Base-by-base conservation (phyloP, 2,329 filamentous ascomycete genomes). In the Coniochaeta sp. region DNA sequence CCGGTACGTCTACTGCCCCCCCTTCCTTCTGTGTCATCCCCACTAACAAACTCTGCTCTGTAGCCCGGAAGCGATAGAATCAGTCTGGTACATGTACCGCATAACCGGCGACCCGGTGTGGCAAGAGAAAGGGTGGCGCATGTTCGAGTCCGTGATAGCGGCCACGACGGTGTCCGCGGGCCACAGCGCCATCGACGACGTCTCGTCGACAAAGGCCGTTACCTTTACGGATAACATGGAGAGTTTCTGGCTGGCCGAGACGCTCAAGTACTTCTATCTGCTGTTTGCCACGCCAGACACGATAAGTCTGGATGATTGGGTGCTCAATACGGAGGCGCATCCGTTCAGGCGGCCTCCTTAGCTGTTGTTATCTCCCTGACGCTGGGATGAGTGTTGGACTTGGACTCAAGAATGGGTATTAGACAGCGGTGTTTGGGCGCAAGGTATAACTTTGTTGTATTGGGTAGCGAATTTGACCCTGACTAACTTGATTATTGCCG, bases 171-270 rank as follows among this genome's bases (percentile, higher is more conserved):
- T 89, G 0, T 75, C 84, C 14, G 80, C 82, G 57, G 91, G 86
- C 9, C 86, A 91, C 74, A 87, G 85, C 12, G 90, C 89, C 40
- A 84, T 95, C 59, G 73, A 79, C 56, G 84, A 90, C 68, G 88
- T 93, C 14, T 61, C 64, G 1, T 47, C 47, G 19, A 33, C 16
- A 12, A 34, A 31, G 34, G 4, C n/a, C 22, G 12, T 19, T 19
- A 57, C 24, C 34, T 38, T 54, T 33, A 12, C 43, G 17, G 84
- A 92, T 71, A 78, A 80, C 66, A 93, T 93, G 89, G 89, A 96
- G 76, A 93, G 89, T 69, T 96, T 96, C 73, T 96, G 92, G 90
- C 79, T 91, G 62, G 89, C 89, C 3, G 92, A 96, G 79, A 96
- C 91, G 44, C 77, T 96, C 67, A 97, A 96, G 78, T 96, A 96